Base-by-base conservation (phyloP, 768 basidiomycete species). In the Boletus barrowsii region DNA sequence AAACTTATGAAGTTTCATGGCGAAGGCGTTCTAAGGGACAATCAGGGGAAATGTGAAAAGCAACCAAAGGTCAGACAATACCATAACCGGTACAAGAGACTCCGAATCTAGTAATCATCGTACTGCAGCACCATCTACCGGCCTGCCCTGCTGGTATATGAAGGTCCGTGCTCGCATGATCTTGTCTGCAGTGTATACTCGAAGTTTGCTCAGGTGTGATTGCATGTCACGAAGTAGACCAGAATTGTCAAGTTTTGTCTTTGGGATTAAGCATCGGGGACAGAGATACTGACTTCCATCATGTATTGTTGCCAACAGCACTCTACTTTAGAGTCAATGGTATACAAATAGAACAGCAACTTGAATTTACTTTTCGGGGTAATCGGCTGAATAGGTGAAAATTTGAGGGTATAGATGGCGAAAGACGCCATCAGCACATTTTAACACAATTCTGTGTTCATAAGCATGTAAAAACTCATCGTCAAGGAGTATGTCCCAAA, bases 21-120 rank as follows among this genome's bases (percentile, higher is more conserved):
- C 71, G 47, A 77, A 75, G 2, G 68, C 60, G 49, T 73, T 76
- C 75, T 76, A 48, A 9, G 15, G 9, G 11, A 39, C 5, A 11
- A 10, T 18, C 42, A 42, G 42, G n/a, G n/a, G n/a, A n/a, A 24
- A 24, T 24, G 20, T 2, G 4, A 5, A 26, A 35, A 20, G 10
- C 0, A 1, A 36, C 3, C 1, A n/a, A 47, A 13, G 2, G 8
- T 9, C 17, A 46, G 30, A 6, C 3, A 14, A 33, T 44, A 58
- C 33, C 20, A 50, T 14, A 15, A 33, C 55, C 1, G 44, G 44
- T 33, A 46, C 32, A 11, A 46, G 30, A 11, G 44, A 46, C 13
- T 18, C 18, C 3, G 14, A n/a, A 42, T 51, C 42, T 0, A 58
- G 47, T 5, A 58, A 14, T 0, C 32, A 30, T 9, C 48, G 10